Conservation (phyloP, 805 yeast genomes). For the Alloascoidea africana region DNA sequence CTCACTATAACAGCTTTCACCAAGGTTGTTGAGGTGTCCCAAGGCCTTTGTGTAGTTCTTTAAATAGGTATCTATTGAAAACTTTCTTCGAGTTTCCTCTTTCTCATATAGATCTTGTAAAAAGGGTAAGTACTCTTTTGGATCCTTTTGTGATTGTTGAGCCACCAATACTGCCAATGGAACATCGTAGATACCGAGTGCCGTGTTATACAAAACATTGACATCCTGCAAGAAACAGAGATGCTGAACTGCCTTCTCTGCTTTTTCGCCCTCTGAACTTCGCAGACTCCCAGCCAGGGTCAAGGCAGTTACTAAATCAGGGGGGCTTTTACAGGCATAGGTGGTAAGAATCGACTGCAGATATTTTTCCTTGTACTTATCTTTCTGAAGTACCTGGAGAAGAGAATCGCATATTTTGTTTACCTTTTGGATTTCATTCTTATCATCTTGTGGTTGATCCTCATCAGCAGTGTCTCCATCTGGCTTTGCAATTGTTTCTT, state of each 20-base stretch:
- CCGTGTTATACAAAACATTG: constrained; percentile 60
- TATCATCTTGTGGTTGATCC: constrained; percentile 2
- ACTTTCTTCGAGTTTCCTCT: constrained; percentile 48
- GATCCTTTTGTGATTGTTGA: constrained; percentile 95
- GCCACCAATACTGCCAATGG: constrained; percentile 73
- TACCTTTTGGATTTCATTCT: constrained; percentile 28
- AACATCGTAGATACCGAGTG: constrained; percentile 73
- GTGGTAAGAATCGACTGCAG: constrained; percentile 78
- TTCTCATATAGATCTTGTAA: constrained; percentile 64
- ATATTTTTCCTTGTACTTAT: constrained; percentile 35
- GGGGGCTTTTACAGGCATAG: constrained; percentile 82
- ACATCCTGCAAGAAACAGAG: constrained; percentile 86
- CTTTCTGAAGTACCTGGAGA: constrained; percentile 32
- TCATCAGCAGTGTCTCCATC: constrained; percentile 10
- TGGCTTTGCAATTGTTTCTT: constrained; percentile 35
- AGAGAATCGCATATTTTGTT: constrained; percentile 66
- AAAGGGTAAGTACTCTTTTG: constrained; percentile 91
- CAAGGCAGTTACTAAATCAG: constrained; percentile 67
- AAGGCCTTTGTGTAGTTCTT: constrained; percentile 57
- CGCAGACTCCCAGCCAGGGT: constrained; percentile 38
- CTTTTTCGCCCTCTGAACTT: constrained; percentile 27
- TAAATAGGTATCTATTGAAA: constrained; percentile 67
- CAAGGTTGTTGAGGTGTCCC: constrained; percentile 39
- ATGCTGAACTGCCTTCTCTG: constrained; percentile 61
- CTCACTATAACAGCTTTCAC: constrained; percentile 29